Conservation (phyloP, 1,139 yeast genomes). For the Blastobotrys proliferans region DNA sequence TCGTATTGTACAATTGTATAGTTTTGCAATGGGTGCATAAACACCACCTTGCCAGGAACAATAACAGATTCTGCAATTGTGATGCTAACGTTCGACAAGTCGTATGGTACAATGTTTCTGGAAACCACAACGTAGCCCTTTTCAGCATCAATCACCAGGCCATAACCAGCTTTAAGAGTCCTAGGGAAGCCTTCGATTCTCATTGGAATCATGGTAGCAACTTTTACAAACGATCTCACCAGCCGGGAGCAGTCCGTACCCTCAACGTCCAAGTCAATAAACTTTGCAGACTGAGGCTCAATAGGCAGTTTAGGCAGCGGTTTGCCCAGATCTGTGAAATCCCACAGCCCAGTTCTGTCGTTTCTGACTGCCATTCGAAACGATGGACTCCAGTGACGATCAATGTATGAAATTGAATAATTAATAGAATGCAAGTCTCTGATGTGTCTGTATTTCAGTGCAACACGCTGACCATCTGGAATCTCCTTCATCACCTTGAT, state of each 20-base stretch:
- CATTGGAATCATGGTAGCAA: constrained; percentile 60
- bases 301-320: constrained; percentile 39
- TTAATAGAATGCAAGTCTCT: constrained; percentile 73
- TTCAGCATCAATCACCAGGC: constrained; percentile 74
- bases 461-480: constrained; percentile 72
- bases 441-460: constrained; percentile 71
- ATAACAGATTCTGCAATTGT: constrained; percentile 84
- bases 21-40: constrained; percentile 84
- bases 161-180: constrained; percentile 61
- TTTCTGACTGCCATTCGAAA: constrained; percentile 74
- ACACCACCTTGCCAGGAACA: constrained; percentile 75
- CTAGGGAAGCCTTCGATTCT: constrained; percentile 72
- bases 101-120: constrained; percentile 78
- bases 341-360: constrained; percentile 85
- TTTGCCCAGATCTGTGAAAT: constrained; percentile 51
- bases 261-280: constrained; percentile 63
- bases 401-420: constrained; percentile 59
- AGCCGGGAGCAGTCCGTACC: constrained; percentile 49
- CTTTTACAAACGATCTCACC: constrained; percentile 61
- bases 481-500: constrained; percentile 71
- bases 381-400: constrained; percentile 79
- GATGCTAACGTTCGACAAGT: constrained; percentile 70
- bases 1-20: constrained; percentile 83
- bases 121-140: constrained; percentile 80
- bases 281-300: constrained; percentile 61